Percentiles rank a stretch among this genome's conserved stretches.
Conservation (phyloP, 2,329 filamentous ascomycete species). For the Gaeumannomyces sp. region DNA sequence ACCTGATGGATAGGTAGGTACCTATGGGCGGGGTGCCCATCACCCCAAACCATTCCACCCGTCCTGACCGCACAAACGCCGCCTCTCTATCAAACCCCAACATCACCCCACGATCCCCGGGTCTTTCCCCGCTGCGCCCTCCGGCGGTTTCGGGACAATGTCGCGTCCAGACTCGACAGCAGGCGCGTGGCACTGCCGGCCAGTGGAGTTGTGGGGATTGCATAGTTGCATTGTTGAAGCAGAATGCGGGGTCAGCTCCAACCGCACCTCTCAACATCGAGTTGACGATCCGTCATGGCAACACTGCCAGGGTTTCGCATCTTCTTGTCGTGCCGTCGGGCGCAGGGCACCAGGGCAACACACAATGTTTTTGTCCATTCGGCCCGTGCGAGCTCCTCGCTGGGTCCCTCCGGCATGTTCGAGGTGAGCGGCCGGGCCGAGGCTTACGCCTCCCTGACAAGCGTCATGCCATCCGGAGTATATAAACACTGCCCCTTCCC, state of each 20-base stretch:
- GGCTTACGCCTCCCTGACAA: not conserved
- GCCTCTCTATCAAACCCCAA: too few relatives aligned
- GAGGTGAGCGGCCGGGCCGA: not conserved
- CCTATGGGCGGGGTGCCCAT: too few relatives aligned
- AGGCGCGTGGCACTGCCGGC: not conserved
- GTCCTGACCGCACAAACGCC: too few relatives aligned
- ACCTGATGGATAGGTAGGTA: too few relatives aligned
- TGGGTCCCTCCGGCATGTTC: not conserved
- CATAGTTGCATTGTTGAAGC: not conserved
- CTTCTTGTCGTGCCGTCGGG: too few relatives aligned
- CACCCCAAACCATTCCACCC: too few relatives aligned
- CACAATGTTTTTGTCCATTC: too few relatives aligned
- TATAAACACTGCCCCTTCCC: not conserved
- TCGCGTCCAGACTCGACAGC: not conserved
- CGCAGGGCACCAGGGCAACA: too few relatives aligned
- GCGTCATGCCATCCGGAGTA: not conserved
- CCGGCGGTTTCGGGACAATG: not conserved
- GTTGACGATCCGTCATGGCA: not conserved
- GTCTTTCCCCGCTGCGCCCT: not conserved
- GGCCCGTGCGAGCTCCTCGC: too few relatives aligned
- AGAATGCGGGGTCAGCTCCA: conserved; percentile 2
- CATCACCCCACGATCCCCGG: not conserved
- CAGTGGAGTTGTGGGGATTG: not conserved
- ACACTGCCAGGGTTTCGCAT: too few relatives aligned
- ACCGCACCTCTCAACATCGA: conserved; percentile 1